A percentile compares a stretch with the other conserved stretches of the same genome.
These are phyloP conservation scores for Lichtheimia corymbifera DNA, from an alignment of 371 early-diverging fungal genomes.

Conservation along the genomic window DNA sequence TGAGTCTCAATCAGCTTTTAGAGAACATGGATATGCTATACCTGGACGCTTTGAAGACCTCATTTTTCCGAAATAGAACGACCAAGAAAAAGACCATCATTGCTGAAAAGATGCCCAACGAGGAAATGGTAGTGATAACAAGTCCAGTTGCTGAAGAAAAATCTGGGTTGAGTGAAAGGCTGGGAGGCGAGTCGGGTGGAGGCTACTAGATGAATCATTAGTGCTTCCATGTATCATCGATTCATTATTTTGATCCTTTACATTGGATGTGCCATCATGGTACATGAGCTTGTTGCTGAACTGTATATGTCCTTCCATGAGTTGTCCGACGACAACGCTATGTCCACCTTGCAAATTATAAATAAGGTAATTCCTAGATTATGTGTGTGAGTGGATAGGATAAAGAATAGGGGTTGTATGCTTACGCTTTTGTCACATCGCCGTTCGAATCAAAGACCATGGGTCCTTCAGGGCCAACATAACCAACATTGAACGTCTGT, in stretches of 20 bases:
- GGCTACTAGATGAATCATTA: slow-evolving; percentile 22
- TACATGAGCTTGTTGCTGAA: slow-evolving; percentile 49
- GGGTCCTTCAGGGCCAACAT: slow-evolving; percentile 62
- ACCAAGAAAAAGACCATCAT: slow-evolving; percentile 36
- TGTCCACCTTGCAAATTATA: slow-evolving; percentile 53
- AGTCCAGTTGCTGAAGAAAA: slow-evolving; percentile 43
- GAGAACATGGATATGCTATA: slow-evolving; percentile 21
- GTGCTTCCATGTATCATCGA: neutral
- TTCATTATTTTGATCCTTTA: slow-evolving; percentile 10
- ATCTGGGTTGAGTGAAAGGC: slow-evolving; percentile 50
- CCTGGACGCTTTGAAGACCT: slow-evolving; percentile 63
- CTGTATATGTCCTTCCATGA: slow-evolving; percentile 47
- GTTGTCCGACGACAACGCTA: slow-evolving; percentile 41
- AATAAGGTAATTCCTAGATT: slow-evolving; percentile 52
- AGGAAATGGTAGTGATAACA: slow-evolving; percentile 45
- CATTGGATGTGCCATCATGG: slow-evolving; percentile 52
- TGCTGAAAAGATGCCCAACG: slow-evolving; percentile 35
- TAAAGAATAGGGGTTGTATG: neutral
- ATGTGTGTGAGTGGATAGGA: neutral
- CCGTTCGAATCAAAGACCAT: slow-evolving; percentile 59
- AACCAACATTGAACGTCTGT: slow-evolving; percentile 53
- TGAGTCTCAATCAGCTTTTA: neutral
- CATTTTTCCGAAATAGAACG: slow-evolving; percentile 39
- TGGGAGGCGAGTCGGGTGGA: slow-evolving; percentile 58
- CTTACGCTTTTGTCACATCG: slow-evolving; percentile 53